Evolutionary conservation across 805 yeast species (phyloP).

Genomic region (Blastobotrys muscicola): DNA sequence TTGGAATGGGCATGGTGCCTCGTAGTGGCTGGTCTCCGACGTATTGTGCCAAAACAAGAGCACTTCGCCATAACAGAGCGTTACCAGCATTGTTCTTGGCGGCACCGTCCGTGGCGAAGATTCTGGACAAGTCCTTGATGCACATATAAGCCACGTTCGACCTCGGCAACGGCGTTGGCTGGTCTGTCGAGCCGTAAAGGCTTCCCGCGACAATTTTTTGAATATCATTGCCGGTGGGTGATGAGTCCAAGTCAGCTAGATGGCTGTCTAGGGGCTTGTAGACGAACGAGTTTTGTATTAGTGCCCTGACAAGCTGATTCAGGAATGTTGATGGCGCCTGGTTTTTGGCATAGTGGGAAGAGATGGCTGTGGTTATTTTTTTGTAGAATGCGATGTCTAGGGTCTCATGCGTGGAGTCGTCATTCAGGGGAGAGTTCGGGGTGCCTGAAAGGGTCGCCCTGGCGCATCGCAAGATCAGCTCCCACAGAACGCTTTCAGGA

Average conservation of each 20-base stretch:
- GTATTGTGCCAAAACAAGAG: conserved; percentile 53
- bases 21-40: conserved; percentile 53
- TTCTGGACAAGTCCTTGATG: conserved; percentile 40
- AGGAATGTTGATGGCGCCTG: conserved; percentile 27
- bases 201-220: conserved; percentile 37
- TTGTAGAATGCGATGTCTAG: conserved; percentile 39
- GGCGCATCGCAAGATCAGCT: conserved; percentile 25
- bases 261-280: conserved; percentile 1
- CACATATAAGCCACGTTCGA: conserved; percentile 45
- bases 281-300: conserved; percentile 26
- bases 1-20: conserved; percentile 55
- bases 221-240: background rate
- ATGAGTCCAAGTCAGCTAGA: background rate
- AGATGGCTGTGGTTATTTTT: conserved; percentile 32
- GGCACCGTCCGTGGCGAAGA: conserved; percentile 21
- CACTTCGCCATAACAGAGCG: conserved; percentile 43
- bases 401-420: conserved; percentile 31
- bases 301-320: conserved; percentile 35
- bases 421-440: conserved; percentile 29
- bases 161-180: conserved; percentile 36
- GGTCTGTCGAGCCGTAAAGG: conserved; percentile 56
- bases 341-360: conserved; percentile 31
- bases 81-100: conserved; percentile 16
- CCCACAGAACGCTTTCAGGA: conserved; percentile 21
- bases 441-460: conserved; percentile 14